Evolutionary conservation across 148 eudicot genomes (phyloP).

Genomic region (Pouteria glomerata): DNA sequence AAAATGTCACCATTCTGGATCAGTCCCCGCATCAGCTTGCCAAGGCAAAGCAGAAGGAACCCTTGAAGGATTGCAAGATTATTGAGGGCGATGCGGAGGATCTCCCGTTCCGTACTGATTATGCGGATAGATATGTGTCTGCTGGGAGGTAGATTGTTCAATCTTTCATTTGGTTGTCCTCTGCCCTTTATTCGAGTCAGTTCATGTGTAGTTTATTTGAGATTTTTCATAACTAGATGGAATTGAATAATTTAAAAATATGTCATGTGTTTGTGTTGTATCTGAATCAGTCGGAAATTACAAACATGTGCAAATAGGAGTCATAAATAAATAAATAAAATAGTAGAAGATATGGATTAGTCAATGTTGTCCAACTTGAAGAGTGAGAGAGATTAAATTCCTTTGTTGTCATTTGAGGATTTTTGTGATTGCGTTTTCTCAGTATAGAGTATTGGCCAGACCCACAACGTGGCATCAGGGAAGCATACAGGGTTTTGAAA

Average conservation of each 20-base stretch:
- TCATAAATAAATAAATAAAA: too few relatives aligned
- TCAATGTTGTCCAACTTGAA: neutral
- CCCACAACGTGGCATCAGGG: constrained; percentile 96
- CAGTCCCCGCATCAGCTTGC: constrained; percentile 95
- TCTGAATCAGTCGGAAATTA: neutral
- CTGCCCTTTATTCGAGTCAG: neutral
- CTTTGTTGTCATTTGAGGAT: neutral
- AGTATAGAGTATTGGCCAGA: constrained; percentile 99
- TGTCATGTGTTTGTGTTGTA: neutral
- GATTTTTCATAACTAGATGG: neutral
- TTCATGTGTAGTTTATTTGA: neutral
- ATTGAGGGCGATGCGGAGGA: constrained; percentile 94
- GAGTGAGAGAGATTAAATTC: neutral
- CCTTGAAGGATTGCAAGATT: constrained; percentile 79
- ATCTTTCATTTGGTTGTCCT: neutral
- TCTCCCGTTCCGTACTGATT: constrained; percentile 86
- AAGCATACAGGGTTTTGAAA: constrained; percentile 93
- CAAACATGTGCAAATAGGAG: neutral
- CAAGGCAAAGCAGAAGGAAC: constrained; percentile 75
- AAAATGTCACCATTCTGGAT: constrained; percentile 89
- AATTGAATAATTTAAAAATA: neutral
- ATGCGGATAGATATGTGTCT: constrained; percentile 86
- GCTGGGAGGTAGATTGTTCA: constrained; percentile 68
- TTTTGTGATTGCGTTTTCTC: constrained; percentile 17
- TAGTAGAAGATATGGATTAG: neutral